Conservation (phyloP, 2,329 filamentous ascomycete genomes). For the Penicillium occitanis region DNA sequence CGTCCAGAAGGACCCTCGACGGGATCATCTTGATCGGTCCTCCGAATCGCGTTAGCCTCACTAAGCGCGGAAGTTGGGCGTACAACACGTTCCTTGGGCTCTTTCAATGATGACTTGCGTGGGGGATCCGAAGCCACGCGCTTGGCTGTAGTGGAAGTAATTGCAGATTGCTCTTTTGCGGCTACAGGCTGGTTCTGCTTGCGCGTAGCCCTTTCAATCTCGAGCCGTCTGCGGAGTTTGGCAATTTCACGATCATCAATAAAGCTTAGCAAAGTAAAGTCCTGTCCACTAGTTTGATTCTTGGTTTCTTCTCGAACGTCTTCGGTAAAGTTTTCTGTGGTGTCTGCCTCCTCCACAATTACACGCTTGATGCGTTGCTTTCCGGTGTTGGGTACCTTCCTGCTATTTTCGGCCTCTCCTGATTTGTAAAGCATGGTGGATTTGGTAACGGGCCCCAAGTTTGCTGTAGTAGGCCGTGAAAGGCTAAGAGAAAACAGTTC, state of each 20-base stretch:
- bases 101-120: conserved; percentile 59
- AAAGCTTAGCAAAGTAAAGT: conserved; percentile 57
- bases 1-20: conserved; percentile 35
- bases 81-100: conserved; percentile 41
- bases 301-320: conserved; percentile 31
- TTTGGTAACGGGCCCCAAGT: conserved; percentile 24
- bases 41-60: conserved; percentile 36
- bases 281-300: conserved; percentile 32
- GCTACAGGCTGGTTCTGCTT: conserved; percentile 39
- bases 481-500: conserved; percentile 39
- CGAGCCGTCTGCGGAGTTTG: conserved; percentile 55
- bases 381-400: conserved; percentile 38
- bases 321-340: conserved; percentile 31
- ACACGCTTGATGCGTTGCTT: conserved; percentile 43
- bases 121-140: conserved; percentile 39
- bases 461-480: conserved; percentile 28
- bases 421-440: conserved; percentile 13
- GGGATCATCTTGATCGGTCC: conserved; percentile 29
- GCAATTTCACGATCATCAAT: conserved; percentile 55
- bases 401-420: conserved; percentile 24
- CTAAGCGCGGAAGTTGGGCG: conserved; percentile 38
- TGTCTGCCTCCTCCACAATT: conserved; percentile 36
- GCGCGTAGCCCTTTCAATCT: conserved; percentile 53
- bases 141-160: conserved; percentile 42
- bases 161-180: conserved; percentile 35